Conservation (phyloP, 192 early-diverging fungal genomes). For the Diversispora eburnea region DNA sequence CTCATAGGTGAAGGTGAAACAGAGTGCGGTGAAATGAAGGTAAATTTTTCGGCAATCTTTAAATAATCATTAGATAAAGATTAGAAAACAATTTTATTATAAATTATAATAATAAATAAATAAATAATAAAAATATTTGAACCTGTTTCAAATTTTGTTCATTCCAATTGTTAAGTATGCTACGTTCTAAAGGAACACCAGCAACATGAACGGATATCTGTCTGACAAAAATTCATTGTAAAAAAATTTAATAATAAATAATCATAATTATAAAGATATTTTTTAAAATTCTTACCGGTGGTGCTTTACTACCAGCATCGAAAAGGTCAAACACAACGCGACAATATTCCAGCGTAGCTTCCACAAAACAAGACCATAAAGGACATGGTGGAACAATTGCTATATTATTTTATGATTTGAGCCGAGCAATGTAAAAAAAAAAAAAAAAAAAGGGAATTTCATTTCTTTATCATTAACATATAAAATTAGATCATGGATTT, state of each 20-base stretch:
- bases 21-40: slow-evolving; percentile 21
- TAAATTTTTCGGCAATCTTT: slow-evolving; percentile 28
- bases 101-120: not conserved
- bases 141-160: slow-evolving; percentile 24
- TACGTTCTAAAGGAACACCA: slow-evolving; percentile 5
- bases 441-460: no score
- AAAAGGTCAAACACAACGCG: slow-evolving; percentile 28
- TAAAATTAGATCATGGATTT: not conserved
- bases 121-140: not conserved
- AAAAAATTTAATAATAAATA: not conserved
- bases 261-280: not conserved
- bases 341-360: slow-evolving; percentile 32
- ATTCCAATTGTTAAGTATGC: slow-evolving; percentile 27
- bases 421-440: no score
- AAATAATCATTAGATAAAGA: not conserved
- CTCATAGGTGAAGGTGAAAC: slow-evolving; percentile 22
- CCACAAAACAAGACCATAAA: slow-evolving; percentile 30
- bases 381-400: slow-evolving; percentile 8
- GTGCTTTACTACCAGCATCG: not conserved
- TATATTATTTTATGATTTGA: not conserved
- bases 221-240: no score
- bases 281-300: slow-evolving; percentile 8
- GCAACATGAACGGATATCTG: slow-evolving; percentile 33
- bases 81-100: not conserved
- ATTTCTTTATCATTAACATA: not conserved